Evolutionary conservation across 129 eudicot species (phyloP), one percentile per base, ranked within the genome.

Genomic region (Tagetes erecta): DNA sequence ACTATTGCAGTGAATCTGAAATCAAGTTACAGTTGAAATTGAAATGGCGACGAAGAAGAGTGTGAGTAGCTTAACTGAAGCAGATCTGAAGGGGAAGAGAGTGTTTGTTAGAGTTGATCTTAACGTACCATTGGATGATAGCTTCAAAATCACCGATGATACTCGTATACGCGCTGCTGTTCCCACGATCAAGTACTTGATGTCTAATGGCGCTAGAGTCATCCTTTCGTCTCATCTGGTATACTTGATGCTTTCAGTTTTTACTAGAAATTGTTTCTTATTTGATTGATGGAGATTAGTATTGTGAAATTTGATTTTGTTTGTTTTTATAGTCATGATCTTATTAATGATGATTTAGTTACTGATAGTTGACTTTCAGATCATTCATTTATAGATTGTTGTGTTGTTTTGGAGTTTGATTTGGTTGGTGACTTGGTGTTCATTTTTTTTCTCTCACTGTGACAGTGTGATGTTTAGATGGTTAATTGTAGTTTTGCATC

Each of bases 21-120:
- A 27, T 52, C 39, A 36, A 70, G 73, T 2, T 47, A 27, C 4
- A 42, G 49, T 69, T 41, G 33, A 20, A 11, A 49, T 37, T 0
- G 4, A 72, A 81, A 91, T 91, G 97, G 95, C 97, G 70, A 84
- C 92, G 4, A 91, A 91, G 78, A 91, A 81, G 95, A 91, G 95
- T 31, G 95, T 91, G 0, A 86, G 91, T 27, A 71, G 89, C 0
- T 33, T 91, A 77, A 84, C 76, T 35, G 92, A 88, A 80, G 87
- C 71, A 57, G 97, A 88, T 84, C 85, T 87, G 38, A 87, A 84
- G 80, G 92, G 92, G n/a, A 87, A 87, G 77, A 78, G 78, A 64
- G 93, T 87, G 47, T 85, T 87, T 56, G 89, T 87, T 5, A 75
- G 93, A 45, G 93, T 80, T 14, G 93, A 87, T 85, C 70, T 77